phyloP scores from a whole-genome alignment of 805 yeast genomes.

The Wickerhamiella australiensis region DNA sequence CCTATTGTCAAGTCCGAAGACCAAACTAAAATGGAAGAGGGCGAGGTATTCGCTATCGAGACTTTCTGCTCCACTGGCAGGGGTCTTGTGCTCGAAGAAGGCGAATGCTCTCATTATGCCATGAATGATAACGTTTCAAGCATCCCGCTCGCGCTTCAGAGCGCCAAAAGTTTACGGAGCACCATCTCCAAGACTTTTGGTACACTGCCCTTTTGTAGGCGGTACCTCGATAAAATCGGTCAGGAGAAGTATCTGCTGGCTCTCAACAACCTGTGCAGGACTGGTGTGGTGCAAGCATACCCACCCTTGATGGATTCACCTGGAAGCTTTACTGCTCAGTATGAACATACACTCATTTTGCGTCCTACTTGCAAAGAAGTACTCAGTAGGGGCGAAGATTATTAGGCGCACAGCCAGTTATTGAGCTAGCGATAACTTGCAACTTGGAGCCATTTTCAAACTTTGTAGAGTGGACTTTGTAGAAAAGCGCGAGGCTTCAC shows the following conservation, averaged over 20 bases:
- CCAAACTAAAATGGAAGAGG: constrained; percentile 96
- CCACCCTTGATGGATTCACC: constrained; percentile 79
- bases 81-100: constrained; percentile 74
- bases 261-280: constrained; percentile 67
- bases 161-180: constrained; percentile 56
- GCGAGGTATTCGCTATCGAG: constrained; percentile 95
- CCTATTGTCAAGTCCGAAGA: constrained; percentile 94
- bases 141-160: constrained; percentile 43
- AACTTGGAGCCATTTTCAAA: too few relatives aligned
- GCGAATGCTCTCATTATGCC: constrained; percentile 93
- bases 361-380: constrained; percentile 91
- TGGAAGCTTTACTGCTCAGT: constrained; percentile 93
- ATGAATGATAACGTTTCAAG: constrained; percentile 38
- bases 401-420: constrained; percentile 29
- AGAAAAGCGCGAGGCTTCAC: too few relatives aligned
- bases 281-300: constrained; percentile 83
- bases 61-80: constrained; percentile 96
- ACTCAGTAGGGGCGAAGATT: constrained; percentile 91
- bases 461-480: too few relatives aligned
- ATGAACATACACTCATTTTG: constrained; percentile 82
- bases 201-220: constrained; percentile 90
- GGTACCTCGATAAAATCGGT: constrained; percentile 84
- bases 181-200: constrained; percentile 77
- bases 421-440: too few relatives aligned
- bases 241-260: constrained; percentile 86